Evolutionary conservation across 768 basidiomycete species (phyloP), one percentile per base, ranked within the genome.

Genomic region (Termitomyces sp.): DNA sequence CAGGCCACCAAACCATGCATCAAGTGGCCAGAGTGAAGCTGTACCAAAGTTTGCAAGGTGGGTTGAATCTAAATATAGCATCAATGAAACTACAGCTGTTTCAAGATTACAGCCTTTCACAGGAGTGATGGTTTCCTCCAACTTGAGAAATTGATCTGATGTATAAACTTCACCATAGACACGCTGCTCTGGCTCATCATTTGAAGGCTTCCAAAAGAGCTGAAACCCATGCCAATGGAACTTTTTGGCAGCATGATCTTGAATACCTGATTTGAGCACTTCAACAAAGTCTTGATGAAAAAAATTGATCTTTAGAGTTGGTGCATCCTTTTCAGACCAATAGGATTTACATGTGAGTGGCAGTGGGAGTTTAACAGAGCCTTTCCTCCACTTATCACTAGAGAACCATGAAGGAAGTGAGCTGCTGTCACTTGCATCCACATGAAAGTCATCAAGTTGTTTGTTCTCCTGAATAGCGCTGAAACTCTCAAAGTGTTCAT

Each of bases 161-260:
- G 56, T 48, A 57, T 48, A 57, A 7, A 24, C 57, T n/a, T 58
- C 28, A 7, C 57, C 57, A 50, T 58, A 58, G 13, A 58, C 39
- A 1, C 11, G 20, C 35, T 58, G 46, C 13, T 20, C 44, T 3
- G 22, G 44, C 39, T 60, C 32, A 28, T 39, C 9, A 1, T 12
- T 13, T 18, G 24, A 59, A 18, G 9, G 44, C 11, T 59, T 44
- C 45, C 40, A 45, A 7, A 52, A 53, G 2, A 48, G 51, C 20
- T 33, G 20, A 20, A 33, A 59, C 6, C 58, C 51, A 12, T 28
- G 18, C 49, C 33, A 35, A 33, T 59, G 49, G 33, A 45, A 51
- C 3, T 13, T 38, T 3, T 38, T 18, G 7, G 52, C 32, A 15
- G 51, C 40, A 28, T 22, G 15, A 16, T 53, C 51, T n/a, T 59